Percentiles rank a stretch among this genome's conserved stretches.
Conservation (phyloP, 2,329 filamentous ascomycete genomes). For the Myriangium duriaei region DNA sequence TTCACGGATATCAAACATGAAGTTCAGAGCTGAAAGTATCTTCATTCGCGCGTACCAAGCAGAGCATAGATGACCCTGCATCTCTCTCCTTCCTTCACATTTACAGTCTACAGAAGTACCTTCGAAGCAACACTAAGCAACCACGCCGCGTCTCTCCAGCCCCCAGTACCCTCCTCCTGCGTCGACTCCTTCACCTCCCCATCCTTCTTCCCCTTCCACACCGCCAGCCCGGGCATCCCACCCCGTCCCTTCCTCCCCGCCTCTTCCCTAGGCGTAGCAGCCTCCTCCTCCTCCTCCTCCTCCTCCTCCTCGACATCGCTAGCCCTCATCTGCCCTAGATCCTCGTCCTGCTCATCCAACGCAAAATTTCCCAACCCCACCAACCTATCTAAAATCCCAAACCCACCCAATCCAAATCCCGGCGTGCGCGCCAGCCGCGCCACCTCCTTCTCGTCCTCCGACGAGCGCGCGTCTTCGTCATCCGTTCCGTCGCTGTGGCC, state of each 20-base stretch:
- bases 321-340: conserved; percentile 16
- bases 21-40: no score
- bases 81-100: no score
- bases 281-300: conserved; percentile 16
- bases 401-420: conserved; percentile 40
- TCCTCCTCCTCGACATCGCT: conserved; percentile 18
- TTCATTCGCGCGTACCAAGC: no score
- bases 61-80: no score
- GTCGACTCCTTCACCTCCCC: conserved; percentile 21
- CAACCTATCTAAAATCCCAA: conserved; percentile 37
- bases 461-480: conserved; percentile 19
- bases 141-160: conserved; percentile 49
- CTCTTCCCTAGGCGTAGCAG: conserved; percentile 2
- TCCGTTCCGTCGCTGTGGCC: not conserved
- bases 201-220: conserved; percentile 36
- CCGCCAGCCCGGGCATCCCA: conserved; percentile 34
- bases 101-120: conserved; percentile 21
- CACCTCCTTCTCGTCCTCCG: conserved; percentile 39
- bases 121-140: conserved; percentile 41
- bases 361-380: conserved; percentile 42
- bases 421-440: conserved; percentile 38
- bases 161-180: conserved; percentile 29
- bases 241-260: conserved; percentile 17
- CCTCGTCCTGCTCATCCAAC: conserved; percentile 20
- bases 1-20: no score